Conservation (phyloP, 2,329 filamentous ascomycete genomes). For the Rosellinia necatrix region DNA sequence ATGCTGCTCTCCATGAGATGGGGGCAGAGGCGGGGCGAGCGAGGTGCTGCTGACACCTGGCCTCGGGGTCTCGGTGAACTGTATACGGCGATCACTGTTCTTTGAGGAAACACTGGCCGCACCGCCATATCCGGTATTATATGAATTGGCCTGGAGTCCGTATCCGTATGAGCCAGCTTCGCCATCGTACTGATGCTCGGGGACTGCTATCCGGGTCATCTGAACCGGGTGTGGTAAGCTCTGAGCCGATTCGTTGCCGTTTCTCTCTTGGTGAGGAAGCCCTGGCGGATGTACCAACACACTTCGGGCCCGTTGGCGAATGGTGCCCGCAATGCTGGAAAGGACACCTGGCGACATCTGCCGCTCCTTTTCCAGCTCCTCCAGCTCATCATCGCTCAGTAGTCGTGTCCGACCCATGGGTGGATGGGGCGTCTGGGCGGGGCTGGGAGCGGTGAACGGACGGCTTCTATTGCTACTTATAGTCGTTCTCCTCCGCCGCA, state of each 20-base stretch:
- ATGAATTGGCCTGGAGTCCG: conserved; percentile 50
- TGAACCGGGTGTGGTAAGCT: conserved; percentile 66
- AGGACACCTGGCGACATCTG: conserved; percentile 54
- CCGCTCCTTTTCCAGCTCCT: conserved; percentile 56
- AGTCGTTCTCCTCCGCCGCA: conserved; percentile 72
- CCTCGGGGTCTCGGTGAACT: conserved; percentile 50
- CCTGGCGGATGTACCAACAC: conserved; percentile 48
- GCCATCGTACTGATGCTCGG: conserved; percentile 49
- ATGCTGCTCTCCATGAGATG: conserved; percentile 52
- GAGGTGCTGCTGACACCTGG: conserved; percentile 48
- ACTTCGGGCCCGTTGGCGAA: conserved; percentile 52
- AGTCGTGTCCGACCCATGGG: conserved; percentile 88
- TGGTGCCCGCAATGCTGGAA: conserved; percentile 62
- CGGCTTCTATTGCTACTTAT: conserved; percentile 47
- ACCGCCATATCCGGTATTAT: conserved; percentile 55
- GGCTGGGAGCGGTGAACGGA: conserved; percentile 42
- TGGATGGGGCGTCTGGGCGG: conserved; percentile 59
- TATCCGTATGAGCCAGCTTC: conserved; percentile 54
- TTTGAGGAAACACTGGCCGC: conserved; percentile 52
- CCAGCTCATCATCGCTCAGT: conserved; percentile 67
- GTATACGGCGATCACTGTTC: conserved; percentile 50
- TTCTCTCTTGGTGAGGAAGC: conserved; percentile 45
- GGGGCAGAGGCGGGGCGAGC: conserved; percentile 63
- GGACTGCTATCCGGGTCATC: conserved; percentile 63
- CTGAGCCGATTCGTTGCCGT: conserved; percentile 45